These are phyloP conservation scores for Obelidium mucronatum DNA, from an alignment of 192 early-diverging fungal genomes.

Conservation along the genomic window DNA sequence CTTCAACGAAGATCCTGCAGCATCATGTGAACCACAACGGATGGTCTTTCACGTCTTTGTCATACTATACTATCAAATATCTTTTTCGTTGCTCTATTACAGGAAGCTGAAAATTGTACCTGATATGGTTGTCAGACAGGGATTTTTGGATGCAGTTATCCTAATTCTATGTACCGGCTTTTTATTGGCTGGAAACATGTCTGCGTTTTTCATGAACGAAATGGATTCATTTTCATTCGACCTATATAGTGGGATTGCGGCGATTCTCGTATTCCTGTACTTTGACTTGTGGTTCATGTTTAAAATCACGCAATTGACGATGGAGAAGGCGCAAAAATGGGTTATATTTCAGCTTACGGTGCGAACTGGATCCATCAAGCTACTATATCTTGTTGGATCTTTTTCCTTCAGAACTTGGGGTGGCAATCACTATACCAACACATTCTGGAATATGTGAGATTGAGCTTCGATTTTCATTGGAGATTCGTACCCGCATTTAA, in stretches of 20 bases:
- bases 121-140: slow-evolving; percentile 2
- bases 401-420: neutral
- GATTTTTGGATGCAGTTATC: too few species aligned
- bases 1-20: neutral
- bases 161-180: neutral
- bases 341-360: neutral
- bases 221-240: neutral
- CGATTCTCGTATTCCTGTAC: neutral
- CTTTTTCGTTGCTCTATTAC: neutral
- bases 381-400: neutral
- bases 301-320: neutral
- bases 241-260: neutral
- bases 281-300: neutral
- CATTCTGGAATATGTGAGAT: slow-evolving; percentile 3
- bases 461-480: neutral
- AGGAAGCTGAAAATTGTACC: neutral
- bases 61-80: neutral
- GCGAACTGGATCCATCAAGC: neutral
- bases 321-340: neutral
- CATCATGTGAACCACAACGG: neutral
- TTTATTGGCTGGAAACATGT: neutral
- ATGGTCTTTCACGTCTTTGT: too few species aligned
- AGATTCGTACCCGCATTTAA: neutral
- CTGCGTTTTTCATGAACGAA: neutral
- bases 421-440: neutral